Percentiles rank a stretch among this genome's conserved stretches.
These are phyloP conservation scores for Phellopilus nigrolimitatus DNA, from an alignment of 1,284 basidiomycete species.

Conservation along the genomic window DNA sequence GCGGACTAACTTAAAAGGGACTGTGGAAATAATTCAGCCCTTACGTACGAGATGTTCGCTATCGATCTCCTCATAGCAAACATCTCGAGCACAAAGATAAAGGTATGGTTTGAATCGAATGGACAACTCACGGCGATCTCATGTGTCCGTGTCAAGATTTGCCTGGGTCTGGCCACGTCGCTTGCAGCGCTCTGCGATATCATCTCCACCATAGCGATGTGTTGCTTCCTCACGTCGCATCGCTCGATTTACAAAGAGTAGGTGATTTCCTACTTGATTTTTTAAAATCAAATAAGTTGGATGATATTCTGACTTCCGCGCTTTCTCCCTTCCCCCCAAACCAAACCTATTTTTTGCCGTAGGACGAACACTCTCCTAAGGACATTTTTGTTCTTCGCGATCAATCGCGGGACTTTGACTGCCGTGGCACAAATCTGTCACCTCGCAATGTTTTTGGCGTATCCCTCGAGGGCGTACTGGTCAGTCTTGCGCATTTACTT, in stretches of 20 bases:
- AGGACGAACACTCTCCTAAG: slow-evolving; percentile 7
- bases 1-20: not conserved
- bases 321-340: too few relatives aligned
- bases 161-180: not conserved
- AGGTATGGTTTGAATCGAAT: not conserved
- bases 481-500: too few relatives aligned
- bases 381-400: slow-evolving; percentile 11
- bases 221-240: slow-evolving; percentile 3
- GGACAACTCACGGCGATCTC: not conserved
- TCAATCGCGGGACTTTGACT: slow-evolving; percentile 10
- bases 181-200: slow-evolving; percentile 12
- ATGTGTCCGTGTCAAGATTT: not conserved
- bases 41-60: slow-evolving; percentile 1
- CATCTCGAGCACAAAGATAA: not conserved
- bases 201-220: slow-evolving; percentile 10
- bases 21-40: not conserved
- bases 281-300: too few relatives aligned
- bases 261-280: not conserved
- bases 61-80: slow-evolving; percentile 2
- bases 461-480: slow-evolving; percentile 6
- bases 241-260: slow-evolving; percentile 7
- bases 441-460: slow-evolving; percentile 5
- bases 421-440: slow-evolving; percentile 4
- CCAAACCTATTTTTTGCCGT: not conserved
- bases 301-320: too few relatives aligned